A percentile compares a stretch with the other conserved stretches of the same genome.
Evolutionary conservation across 2,329 filamentous ascomycete genomes (phyloP).

Genomic region (Thyridium curvatum): DNA sequence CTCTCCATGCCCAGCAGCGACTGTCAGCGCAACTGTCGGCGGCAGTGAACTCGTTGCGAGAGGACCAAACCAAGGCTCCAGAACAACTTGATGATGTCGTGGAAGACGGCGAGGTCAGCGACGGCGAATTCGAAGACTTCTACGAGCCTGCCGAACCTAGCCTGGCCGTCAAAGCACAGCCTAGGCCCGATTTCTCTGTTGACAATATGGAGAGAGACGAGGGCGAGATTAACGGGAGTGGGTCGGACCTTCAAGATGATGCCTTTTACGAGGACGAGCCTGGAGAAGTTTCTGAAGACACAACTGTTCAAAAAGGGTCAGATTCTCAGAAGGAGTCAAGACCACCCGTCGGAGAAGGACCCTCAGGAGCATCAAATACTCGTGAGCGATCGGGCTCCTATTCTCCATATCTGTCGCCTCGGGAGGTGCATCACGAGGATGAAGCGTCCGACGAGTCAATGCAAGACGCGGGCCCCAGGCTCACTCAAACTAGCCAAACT

Average conservation of each 20-base stretch:
- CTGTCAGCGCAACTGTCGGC: no score
- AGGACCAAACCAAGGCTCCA: constrained; percentile 1
- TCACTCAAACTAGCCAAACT: no score
- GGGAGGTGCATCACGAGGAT: constrained; percentile 30
- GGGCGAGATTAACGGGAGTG: no score
- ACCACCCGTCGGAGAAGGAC: no score
- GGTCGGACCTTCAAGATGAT: constrained; percentile 11
- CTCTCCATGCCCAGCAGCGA: no score
- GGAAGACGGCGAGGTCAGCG: constrained; percentile 75
- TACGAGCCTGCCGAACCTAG: constrained; percentile 34
- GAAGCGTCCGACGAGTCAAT: background rate
- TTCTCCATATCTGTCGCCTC: constrained; percentile 44
- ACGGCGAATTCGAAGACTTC: constrained; percentile 55
- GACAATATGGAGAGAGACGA: background rate
- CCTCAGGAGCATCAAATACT: constrained; percentile 17
- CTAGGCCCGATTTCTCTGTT: constrained; percentile 4
- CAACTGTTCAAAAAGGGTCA: background rate
- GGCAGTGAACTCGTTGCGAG: no score
- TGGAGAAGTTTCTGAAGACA: constrained; percentile 7
- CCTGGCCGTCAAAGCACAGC: background rate
- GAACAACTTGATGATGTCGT: constrained; percentile 12
- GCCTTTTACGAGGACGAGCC: constrained; percentile 9
- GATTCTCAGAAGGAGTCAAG: no score
- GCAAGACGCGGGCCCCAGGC: no score
- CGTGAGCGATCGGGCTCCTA: constrained; percentile 46